Evolutionary conservation across 352 stramenopile species (phyloP).

Genomic region (Phytophthora lateralis): DNA sequence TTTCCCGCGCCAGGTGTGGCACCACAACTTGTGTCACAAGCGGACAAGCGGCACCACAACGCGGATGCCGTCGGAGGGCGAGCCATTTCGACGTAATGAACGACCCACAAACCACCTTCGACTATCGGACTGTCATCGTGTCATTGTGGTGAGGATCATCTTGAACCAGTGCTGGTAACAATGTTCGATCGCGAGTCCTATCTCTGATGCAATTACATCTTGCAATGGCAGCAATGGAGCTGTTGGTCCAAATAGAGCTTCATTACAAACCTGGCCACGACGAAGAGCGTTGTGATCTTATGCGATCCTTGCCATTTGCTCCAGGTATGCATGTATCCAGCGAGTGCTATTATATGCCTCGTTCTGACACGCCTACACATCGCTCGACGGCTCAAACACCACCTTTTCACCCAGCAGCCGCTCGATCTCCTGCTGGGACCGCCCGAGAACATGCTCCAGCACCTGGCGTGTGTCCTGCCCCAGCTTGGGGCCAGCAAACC

Average conservation of each 20-base stretch:
- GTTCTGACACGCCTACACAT: neutral
- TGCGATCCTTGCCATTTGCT: too few species aligned
- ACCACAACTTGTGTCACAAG: neutral
- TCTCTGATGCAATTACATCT: neutral
- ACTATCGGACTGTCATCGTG: constrained; percentile 11
- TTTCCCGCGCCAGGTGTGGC: neutral
- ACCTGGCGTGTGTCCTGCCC: constrained; percentile 75
- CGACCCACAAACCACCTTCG: too few species aligned
- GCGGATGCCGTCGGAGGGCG: too few species aligned
- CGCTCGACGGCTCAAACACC: constrained; percentile 75
- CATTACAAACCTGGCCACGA: too few species aligned
- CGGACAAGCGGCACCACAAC: neutral
- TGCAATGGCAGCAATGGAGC: neutral
- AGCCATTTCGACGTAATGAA: neutral
- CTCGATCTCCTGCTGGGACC: constrained; percentile 61
- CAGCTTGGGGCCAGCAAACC: constrained; percentile 69
- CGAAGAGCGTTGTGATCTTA: too few species aligned
- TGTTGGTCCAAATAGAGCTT: neutral
- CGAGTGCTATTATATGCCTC: neutral
- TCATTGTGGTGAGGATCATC: too few species aligned
- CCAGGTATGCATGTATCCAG: too few species aligned
- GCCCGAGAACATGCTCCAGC: constrained; percentile 56
- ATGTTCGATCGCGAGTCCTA: neutral
- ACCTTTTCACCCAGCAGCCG: constrained; percentile 59
- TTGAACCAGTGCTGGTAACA: too few species aligned